A percentile compares a stretch with the other conserved stretches of the same genome.
These are phyloP conservation scores for Tremella fuciformis DNA, from an alignment of 768 basidiomycete genomes.

Conservation along the genomic window DNA sequence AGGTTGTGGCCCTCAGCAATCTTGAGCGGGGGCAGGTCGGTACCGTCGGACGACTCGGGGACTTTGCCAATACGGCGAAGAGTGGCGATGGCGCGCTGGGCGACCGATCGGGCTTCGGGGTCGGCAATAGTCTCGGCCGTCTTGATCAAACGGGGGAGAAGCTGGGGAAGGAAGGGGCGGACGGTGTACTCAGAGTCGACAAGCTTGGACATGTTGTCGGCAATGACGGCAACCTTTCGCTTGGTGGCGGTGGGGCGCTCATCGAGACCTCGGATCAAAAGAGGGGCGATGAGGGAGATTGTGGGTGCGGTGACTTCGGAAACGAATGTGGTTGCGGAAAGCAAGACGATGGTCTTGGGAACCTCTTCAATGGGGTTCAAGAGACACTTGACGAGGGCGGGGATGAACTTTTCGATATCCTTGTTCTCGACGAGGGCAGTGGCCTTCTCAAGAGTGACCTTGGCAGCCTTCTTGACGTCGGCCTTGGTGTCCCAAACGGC, in stretches of 20 bases:
- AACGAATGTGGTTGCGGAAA: conserved; percentile 99
- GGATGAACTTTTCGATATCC: conserved; percentile 80
- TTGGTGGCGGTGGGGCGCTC: conserved; percentile 96
- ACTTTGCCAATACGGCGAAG: conserved; percentile 93
- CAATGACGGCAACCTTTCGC: conserved; percentile 95
- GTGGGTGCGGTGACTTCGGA: conserved; percentile 97
- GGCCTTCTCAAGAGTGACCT: conserved; percentile 88
- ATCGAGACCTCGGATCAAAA: conserved; percentile 83
- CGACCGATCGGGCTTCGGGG: conserved; percentile 92
- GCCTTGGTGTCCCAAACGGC: conserved; percentile 99
- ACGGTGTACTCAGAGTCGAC: conserved; percentile 93
- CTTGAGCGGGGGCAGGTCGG: conserved; percentile 83
- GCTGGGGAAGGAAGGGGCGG: conserved; percentile 92
- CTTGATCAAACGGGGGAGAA: conserved; percentile 93
- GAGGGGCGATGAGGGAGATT: conserved; percentile 95
- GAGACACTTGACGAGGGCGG: conserved; percentile 93
- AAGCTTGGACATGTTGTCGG: conserved; percentile 98
- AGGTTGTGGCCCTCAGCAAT: conserved; percentile 68
- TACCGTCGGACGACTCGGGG: conserved; percentile 76
- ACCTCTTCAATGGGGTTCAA: conserved; percentile 99
- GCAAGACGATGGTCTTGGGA: conserved; percentile 86
- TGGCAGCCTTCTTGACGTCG: conserved; percentile 97
- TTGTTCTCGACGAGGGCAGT: conserved; percentile 95
- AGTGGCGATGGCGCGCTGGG: conserved; percentile 86
- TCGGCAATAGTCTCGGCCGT: conserved; percentile 91